phyloP scores from a whole-genome alignment of 305 asterid genomes.

The Lippia alba region DNA sequence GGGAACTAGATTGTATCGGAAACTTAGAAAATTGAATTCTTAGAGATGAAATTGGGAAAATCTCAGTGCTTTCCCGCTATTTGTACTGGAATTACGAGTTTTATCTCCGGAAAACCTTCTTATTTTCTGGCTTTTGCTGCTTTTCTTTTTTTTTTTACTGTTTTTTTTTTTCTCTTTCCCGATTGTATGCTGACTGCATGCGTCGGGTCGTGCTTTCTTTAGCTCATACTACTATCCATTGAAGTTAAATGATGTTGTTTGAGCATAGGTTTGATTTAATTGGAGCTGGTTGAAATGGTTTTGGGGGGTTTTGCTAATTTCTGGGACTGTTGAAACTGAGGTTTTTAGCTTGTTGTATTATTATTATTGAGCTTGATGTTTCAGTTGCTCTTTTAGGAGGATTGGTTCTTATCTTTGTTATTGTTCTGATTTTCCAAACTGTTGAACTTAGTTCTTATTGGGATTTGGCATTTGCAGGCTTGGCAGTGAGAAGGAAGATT shows the following conservation, averaged over 20 bases:
- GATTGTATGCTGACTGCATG: not conserved
- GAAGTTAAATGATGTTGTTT: constrained; percentile 3
- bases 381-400: constrained; percentile 18
- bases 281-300: constrained; percentile 13
- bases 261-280: constrained; percentile 11
- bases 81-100: constrained; percentile 12
- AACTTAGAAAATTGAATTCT: constrained; percentile 12
- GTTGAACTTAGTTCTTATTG: constrained; percentile 18
- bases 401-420: constrained; percentile 8
- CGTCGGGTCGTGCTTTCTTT: not conserved
- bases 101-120: not conserved
- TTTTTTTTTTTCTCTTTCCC: not conserved
- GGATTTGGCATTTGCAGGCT: constrained; percentile 29
- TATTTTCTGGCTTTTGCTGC: not conserved
- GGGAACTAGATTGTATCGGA: constrained; percentile 3
- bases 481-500: constrained; percentile 33
- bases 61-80: constrained; percentile 5
- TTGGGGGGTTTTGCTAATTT: constrained; percentile 1
- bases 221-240: constrained; percentile 21
- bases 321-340: constrained; percentile 5
- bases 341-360: constrained; percentile 7
- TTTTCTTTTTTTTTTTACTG: not conserved
- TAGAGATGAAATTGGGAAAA: constrained; percentile 14
- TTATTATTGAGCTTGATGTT: constrained; percentile 15
- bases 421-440: constrained; percentile 14